These are phyloP conservation scores for Lactifluus piperatus DNA, from an alignment of 768 basidiomycete genomes.

Conservation along the genomic window DNA sequence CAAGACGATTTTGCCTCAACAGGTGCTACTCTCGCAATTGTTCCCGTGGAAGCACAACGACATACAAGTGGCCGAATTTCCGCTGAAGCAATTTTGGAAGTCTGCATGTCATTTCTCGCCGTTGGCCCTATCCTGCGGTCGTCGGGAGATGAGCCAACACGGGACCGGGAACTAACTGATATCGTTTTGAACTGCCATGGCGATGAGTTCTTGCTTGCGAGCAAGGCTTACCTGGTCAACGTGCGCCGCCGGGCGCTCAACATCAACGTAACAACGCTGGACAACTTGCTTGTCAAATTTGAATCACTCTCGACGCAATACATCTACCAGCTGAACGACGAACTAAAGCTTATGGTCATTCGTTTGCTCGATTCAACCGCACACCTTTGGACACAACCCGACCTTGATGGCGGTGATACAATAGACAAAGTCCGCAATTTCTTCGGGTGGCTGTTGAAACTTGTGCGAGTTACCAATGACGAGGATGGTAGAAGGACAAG, in stretches of 20 bases:
- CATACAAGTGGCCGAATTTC: slow-evolving; percentile 25
- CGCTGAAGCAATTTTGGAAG: slow-evolving; percentile 34
- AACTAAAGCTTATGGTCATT: slow-evolving; percentile 45
- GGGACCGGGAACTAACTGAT: slow-evolving; percentile 52
- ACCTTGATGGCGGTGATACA: slow-evolving; percentile 24
- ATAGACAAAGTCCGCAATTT: slow-evolving; percentile 40
- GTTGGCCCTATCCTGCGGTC: slow-evolving; percentile 57
- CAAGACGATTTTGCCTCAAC: slow-evolving; percentile 53
- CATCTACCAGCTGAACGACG: slow-evolving; percentile 44
- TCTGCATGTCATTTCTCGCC: slow-evolving; percentile 53
- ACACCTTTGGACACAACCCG: slow-evolving; percentile 43
- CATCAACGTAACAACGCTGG: slow-evolving; percentile 42
- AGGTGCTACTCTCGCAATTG: slow-evolving; percentile 29
- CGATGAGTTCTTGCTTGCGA: slow-evolving; percentile 51
- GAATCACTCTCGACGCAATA: slow-evolving; percentile 46
- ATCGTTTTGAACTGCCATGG: slow-evolving; percentile 40
- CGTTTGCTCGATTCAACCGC: slow-evolving; percentile 57
- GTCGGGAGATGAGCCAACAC: slow-evolving; percentile 45
- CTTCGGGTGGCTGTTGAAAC: slow-evolving; percentile 44
- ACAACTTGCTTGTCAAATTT: slow-evolving; percentile 45
- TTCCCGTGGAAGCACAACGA: slow-evolving; percentile 26
- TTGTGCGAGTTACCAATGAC: slow-evolving; percentile 25
- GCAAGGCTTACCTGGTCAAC: slow-evolving; percentile 45
- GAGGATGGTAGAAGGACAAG: slow-evolving; percentile 14
- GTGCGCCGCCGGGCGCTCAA: slow-evolving; percentile 47